Evolutionary conservation across 148 eudicot genomes (phyloP), one percentile per base, ranked within the genome.

Genomic region (Amaranthus hypochondriacus): DNA sequence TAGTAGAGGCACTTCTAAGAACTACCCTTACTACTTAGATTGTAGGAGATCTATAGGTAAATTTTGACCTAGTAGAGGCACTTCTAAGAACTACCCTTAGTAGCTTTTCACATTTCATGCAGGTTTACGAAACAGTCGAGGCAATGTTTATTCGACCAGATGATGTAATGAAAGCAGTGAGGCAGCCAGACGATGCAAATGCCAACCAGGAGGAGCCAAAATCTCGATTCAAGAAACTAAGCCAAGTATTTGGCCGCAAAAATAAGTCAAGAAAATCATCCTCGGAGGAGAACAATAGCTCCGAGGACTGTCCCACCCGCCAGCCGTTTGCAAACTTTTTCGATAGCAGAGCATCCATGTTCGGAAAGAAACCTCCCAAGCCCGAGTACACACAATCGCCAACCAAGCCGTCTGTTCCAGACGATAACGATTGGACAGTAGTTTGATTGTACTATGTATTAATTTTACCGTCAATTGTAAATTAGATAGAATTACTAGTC

Each of bases 61-160:
- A 55, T 55, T 11, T 55, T 9, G 12, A 7, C 10, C 12, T 55
- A 55, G 13, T 7, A 55, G 39, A 28, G 39, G 39, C 39, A 28
- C 57, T 10, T 55, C 57, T 55, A 55, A 56, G 58, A n/a, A 9
- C 14, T 56, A 9, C 58, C 3, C 60, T 28, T 28, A 28, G 39
- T 53, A 43, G 44, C 7, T 51, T 57, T 39, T 48, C 9, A 7
- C 68, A 28, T 28, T n/a, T 68, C 58, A 53, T 68, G 42, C 79
- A 95, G 99, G 99, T 92, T 50, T 95, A 95, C 71, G 99, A 90
- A 81, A 82, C 97, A 9, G 87, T 92, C 9, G 92, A 90, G 79
- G 81, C 90, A 67, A 90, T 92, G 83, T 66, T 89, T 66, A 69
- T 79, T 50, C 88, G 92, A 42, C 97, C 88, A 13, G 83, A 84